phyloP scores from a whole-genome alignment of 371 early-diverging fungal genomes.

The Umbelopsis sp. region DNA sequence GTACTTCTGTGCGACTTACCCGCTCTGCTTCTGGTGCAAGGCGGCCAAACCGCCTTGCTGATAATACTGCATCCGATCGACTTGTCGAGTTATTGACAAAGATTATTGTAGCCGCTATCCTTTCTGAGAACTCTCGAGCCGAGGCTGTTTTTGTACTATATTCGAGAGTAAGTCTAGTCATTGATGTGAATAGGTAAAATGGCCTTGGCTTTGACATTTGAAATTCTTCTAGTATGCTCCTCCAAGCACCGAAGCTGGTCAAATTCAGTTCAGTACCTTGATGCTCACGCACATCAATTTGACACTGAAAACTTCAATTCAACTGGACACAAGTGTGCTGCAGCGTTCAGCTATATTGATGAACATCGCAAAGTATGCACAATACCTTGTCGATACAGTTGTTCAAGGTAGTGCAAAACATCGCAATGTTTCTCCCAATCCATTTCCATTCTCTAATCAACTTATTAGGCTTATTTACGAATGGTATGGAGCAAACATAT shows the following conservation, averaged over 20 bases:
- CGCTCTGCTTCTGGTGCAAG: neutral
- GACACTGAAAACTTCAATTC: constrained; percentile 57
- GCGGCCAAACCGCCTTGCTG: too few relatives aligned
- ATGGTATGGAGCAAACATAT: constrained; percentile 60
- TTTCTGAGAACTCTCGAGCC: constrained; percentile 20
- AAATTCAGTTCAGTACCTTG: constrained; percentile 60
- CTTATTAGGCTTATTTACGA: constrained; percentile 51
- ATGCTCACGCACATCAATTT: constrained; percentile 61
- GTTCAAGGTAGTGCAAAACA: constrained; percentile 53
- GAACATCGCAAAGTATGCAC: constrained; percentile 62
- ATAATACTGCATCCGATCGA: neutral
- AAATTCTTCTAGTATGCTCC: neutral
- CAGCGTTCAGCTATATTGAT: constrained; percentile 46
- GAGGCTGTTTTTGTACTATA: constrained; percentile 22
- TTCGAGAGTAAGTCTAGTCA: neutral
- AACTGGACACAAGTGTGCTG: constrained; percentile 46
- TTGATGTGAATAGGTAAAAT: neutral
- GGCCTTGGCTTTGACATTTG: constrained; percentile 13
- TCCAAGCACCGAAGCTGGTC: constrained; percentile 18
- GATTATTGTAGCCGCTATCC: neutral
- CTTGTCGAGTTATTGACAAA: neutral
- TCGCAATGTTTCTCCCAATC: neutral
- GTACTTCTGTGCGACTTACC: neutral
- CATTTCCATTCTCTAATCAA: neutral
- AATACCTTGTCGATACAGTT: constrained; percentile 68